Evolutionary conservation across 108 stramenopile genomes (phyloP), one percentile per base, ranked within the genome.

Genomic region (Fistulifera pelliculosa): DNA sequence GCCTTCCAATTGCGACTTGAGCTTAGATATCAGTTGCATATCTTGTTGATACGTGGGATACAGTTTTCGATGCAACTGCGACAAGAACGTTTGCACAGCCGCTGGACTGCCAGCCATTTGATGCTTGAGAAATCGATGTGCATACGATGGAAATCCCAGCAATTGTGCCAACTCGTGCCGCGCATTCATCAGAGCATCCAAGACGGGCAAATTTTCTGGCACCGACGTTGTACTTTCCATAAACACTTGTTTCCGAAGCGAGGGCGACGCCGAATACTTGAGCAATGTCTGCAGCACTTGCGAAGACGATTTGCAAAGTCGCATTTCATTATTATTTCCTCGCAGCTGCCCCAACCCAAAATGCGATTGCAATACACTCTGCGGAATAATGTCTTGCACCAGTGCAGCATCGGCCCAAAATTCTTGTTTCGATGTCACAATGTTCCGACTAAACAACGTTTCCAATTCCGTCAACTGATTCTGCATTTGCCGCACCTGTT

Each of bases 171-270:
- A 62, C 27, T 73, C 53, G 52, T 88, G 85, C 6, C 94, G 85
- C 25, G 52, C 50, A 26, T 71, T 22, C 23, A 74, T 63, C 39
- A 95, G 51, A 18, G 74, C 76, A 38, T 86, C 79, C 50, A 95
- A 57, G n/a, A 86, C 79, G 1, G 70, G 51, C 0, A 90, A 57
- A 51, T 95, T 95, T 60, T 88, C 82, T 8, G 84, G 72, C 39
- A 73, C 62, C 27, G 63, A 52, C 14, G 87, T 94, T 38, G 73
- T 71, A 38, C 62, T 52, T 63, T 81, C 77, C 73, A 81, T 55
- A 53, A 80, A 80, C 1, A 85, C 73, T 54, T 90, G 82, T 51
- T 65, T 75, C 23, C 93, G 76, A 3, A 94, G 49, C 47, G 57
- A 48, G 10, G 81, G 57, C 1, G 61, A 66, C 26, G 70, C 41